These are phyloP conservation scores for Lichtheimia corymbifera DNA, from an alignment of 371 early-diverging fungal species.

Conservation along the genomic window DNA sequence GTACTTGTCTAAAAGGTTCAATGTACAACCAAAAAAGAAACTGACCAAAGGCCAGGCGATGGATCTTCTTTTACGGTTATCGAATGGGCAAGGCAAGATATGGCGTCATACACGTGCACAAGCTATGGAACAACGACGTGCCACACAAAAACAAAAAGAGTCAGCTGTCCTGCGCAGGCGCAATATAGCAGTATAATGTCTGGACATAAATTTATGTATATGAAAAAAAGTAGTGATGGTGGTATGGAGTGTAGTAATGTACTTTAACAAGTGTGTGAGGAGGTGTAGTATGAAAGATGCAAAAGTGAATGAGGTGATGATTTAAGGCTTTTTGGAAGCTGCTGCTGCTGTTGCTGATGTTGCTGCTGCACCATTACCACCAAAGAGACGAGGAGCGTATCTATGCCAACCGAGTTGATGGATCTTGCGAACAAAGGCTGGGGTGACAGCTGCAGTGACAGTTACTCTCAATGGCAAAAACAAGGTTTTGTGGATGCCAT, in stretches of 20 bases:
- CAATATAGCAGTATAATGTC: too few species aligned
- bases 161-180: too few species aligned
- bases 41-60: conserved; percentile 64
- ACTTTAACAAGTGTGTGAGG: background rate
- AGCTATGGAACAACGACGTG: too few species aligned
- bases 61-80: conserved; percentile 47
- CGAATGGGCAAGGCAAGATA: too few species aligned
- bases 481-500: conserved; percentile 53
- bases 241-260: background rate
- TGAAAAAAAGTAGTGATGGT: background rate
- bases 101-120: too few species aligned
- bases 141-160: too few species aligned
- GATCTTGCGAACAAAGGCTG: conserved; percentile 42
- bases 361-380: conserved; percentile 7
- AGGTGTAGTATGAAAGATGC: background rate
- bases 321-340: background rate
- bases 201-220: background rate
- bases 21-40: conserved; percentile 14
- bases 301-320: background rate
- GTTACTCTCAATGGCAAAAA: conserved; percentile 47
- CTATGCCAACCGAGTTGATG: conserved; percentile 41
- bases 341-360: background rate
- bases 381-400: conserved; percentile 38
- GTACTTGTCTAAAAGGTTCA: conserved; percentile 28
- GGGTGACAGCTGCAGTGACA: conserved; percentile 49